phyloP scores from a whole-genome alignment of 371 early-diverging fungal genomes.

The Mucor mucedo region DNA sequence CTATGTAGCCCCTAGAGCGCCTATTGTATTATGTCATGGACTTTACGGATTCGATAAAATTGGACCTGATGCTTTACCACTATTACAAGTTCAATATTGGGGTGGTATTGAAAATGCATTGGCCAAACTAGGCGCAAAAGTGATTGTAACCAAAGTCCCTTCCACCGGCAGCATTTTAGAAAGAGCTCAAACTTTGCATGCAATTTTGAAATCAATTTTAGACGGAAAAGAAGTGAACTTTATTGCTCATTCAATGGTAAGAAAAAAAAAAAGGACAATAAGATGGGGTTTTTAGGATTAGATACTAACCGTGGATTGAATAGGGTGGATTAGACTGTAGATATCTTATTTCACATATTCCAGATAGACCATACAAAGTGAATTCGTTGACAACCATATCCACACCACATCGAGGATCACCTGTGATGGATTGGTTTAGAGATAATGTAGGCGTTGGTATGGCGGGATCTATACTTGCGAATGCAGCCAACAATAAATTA shows the following conservation, averaged over 20 bases:
- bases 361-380: conserved; percentile 65
- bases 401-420: conserved; percentile 90
- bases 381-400: conserved; percentile 86
- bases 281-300: background rate
- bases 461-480: conserved; percentile 12
- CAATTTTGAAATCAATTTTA: conserved; percentile 60
- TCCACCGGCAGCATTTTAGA: conserved; percentile 79
- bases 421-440: conserved; percentile 91
- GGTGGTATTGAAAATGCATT: conserved; percentile 83
- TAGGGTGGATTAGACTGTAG: conserved; percentile 89
- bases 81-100: conserved; percentile 90
- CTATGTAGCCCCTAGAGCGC: conserved; percentile 78
- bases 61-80: conserved; percentile 77
- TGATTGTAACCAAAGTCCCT: conserved; percentile 82
- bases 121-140: conserved; percentile 81
- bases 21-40: conserved; percentile 90
- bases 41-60: conserved; percentile 89
- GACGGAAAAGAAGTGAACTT: conserved; percentile 75
- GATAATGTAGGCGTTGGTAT: conserved; percentile 72
- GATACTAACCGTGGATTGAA: background rate
- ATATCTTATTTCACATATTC: conserved; percentile 81
- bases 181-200: conserved; percentile 80
- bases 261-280: background rate
- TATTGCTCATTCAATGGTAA: conserved; percentile 90
- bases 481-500: background rate